A percentile compares a stretch with the other conserved stretches of the same genome.
Conservation (phyloP, 2,329 filamentous ascomycete species). For the Ilyonectria mors-panacis region DNA sequence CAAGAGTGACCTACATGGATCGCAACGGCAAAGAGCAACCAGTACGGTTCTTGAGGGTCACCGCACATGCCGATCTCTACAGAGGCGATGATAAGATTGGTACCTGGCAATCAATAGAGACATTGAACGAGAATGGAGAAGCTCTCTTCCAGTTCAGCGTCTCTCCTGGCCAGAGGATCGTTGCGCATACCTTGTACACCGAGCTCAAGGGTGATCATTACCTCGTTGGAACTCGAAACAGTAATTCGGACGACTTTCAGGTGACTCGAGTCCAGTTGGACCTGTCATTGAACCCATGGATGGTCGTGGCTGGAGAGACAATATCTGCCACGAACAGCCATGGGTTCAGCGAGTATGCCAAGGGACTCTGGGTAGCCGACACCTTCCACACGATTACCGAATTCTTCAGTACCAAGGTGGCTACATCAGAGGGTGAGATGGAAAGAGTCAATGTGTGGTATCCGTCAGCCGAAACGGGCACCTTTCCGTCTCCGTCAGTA, state of each 20-base stretch:
- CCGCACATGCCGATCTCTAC: background rate
- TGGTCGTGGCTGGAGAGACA: background rate
- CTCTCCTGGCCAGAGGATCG: background rate
- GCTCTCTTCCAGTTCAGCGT: background rate
- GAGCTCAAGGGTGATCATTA: background rate
- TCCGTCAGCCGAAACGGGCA: background rate
- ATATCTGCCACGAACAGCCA: background rate
- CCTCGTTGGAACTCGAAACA: background rate
- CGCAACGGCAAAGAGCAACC: background rate
- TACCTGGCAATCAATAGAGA: background rate
- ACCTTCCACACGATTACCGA: background rate
- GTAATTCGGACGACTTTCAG: background rate
- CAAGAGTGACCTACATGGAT: background rate
- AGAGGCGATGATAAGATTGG: background rate
- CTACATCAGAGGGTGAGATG: background rate
- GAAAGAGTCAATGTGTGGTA: conserved; percentile 6
- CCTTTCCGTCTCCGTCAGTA: background rate
- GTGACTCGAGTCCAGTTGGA: background rate
- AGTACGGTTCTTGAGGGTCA: background rate
- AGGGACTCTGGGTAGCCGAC: conserved; percentile 13
- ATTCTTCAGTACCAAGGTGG: conserved; percentile 5
- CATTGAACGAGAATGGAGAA: background rate
- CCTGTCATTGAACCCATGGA: background rate
- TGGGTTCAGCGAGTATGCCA: background rate
- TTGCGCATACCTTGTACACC: background rate